These are phyloP conservation scores for Truncatella angustata DNA, from an alignment of 2,329 filamentous ascomycete genomes.

Conservation along the genomic window DNA sequence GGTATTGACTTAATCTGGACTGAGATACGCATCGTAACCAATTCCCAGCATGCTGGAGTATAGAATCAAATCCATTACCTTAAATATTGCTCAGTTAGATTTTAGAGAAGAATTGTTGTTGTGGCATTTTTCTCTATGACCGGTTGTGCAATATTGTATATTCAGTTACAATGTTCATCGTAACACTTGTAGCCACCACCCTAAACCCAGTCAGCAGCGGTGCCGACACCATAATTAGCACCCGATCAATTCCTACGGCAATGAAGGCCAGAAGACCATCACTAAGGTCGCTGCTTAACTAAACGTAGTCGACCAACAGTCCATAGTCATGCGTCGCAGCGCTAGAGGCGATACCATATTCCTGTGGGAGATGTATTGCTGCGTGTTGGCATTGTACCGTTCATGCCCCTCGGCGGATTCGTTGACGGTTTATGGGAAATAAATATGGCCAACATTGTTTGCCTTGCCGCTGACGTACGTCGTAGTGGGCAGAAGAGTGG, in stretches of 20 bases:
- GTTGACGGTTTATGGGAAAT: conserved; percentile 61
- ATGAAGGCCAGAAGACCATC: background rate
- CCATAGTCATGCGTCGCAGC: background rate
- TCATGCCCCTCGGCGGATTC: conserved; percentile 8
- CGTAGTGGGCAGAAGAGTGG: conserved; percentile 36
- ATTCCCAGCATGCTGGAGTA: no score
- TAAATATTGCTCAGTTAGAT: no score
- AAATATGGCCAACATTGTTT: conserved; percentile 62
- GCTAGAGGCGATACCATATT: background rate
- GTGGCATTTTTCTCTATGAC: no score
- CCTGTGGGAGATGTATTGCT: background rate
- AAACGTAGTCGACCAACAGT: conserved; percentile 1
- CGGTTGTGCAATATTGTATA: no score
- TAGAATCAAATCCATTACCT: no score
- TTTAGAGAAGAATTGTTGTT: no score
- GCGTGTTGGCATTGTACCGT: background rate
- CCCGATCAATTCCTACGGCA: background rate
- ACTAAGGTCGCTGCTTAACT: background rate
- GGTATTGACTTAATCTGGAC: no score
- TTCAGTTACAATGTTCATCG: background rate
- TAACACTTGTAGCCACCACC: background rate
- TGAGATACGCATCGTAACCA: no score
- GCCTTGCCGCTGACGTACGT: conserved; percentile 43
- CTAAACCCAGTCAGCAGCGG: background rate
- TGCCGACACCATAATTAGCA: background rate